These are phyloP conservation scores for Triticum urartu DNA, from an alignment of 176 grass and related monocot genomes.

Conservation along the genomic window DNA sequence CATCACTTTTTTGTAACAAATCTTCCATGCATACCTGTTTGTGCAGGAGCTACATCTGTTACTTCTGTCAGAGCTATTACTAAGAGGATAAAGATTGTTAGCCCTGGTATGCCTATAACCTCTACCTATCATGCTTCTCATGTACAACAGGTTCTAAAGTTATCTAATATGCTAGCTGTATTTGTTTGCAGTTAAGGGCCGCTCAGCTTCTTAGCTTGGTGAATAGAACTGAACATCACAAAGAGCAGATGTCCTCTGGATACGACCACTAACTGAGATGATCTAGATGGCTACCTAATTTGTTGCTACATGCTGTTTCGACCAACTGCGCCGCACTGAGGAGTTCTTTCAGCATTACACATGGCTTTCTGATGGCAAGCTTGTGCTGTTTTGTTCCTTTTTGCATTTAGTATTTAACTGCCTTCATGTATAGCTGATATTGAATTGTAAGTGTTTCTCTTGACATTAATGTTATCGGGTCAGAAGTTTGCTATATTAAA, in stretches of 20 bases:
- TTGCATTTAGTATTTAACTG: background rate
- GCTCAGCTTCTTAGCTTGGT: conserved; percentile 5
- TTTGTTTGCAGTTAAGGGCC: conserved; percentile 44
- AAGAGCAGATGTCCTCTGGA: background rate
- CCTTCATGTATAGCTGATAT: conserved; percentile 14
- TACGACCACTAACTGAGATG: conserved; percentile 28
- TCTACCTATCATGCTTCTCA: background rate
- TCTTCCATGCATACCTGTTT: conserved; percentile 11
- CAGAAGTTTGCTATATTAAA: background rate
- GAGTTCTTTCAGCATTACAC: conserved; percentile 1
- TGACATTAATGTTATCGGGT: background rate
- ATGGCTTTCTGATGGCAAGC: background rate
- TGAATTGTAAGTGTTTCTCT: conserved; percentile 1
- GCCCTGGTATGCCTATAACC: conserved; percentile 54
- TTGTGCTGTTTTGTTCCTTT: background rate
- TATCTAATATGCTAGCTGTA: background rate
- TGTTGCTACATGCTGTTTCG: background rate
- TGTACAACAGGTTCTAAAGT: background rate
- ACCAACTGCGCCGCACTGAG: background rate
- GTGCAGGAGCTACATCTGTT: conserved; percentile 53
- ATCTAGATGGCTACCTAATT: conserved; percentile 27
- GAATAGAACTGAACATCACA: background rate
- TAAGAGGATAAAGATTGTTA: conserved; percentile 84
- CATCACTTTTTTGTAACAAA: background rate
- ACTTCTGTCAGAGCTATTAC: conserved; percentile 80